These are phyloP conservation scores for Scortechinia acanthostroma DNA, from an alignment of 2,329 filamentous ascomycete species.

Conservation along the genomic window DNA sequence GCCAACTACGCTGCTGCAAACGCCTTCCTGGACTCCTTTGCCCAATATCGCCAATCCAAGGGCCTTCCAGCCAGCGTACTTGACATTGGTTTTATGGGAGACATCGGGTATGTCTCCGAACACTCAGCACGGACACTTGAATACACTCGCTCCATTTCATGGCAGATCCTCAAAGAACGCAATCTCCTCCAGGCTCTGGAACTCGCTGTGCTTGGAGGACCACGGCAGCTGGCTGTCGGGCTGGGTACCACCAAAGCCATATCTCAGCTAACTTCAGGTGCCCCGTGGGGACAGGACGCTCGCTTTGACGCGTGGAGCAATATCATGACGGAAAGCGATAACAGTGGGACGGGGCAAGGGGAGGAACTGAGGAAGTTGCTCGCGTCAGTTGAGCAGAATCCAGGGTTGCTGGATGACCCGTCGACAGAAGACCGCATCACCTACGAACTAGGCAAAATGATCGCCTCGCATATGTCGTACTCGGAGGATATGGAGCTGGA, in stretches of 20 bases:
- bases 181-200: background rate
- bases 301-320: background rate
- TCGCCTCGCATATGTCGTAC: background rate
- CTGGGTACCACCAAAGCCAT: background rate
- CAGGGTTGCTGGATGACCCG: background rate
- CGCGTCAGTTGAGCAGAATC: background rate
- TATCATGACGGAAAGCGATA: background rate
- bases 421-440: background rate
- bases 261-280: background rate
- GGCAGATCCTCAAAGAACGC: background rate
- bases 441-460: background rate
- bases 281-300: background rate
- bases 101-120: background rate
- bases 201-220: background rate
- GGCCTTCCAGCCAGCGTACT: background rate
- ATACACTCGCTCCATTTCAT: background rate
- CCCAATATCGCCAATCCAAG: constrained; percentile 5
- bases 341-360: background rate
- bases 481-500: background rate
- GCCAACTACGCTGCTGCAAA: constrained; percentile 27
- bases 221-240: background rate
- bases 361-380: background rate
- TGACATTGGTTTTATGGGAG: background rate
- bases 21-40: constrained; percentile 18
- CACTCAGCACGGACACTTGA: background rate